Evolutionary conservation across 2,329 filamentous ascomycete species (phyloP).

Genomic region (Fusarium sacchari): DNA sequence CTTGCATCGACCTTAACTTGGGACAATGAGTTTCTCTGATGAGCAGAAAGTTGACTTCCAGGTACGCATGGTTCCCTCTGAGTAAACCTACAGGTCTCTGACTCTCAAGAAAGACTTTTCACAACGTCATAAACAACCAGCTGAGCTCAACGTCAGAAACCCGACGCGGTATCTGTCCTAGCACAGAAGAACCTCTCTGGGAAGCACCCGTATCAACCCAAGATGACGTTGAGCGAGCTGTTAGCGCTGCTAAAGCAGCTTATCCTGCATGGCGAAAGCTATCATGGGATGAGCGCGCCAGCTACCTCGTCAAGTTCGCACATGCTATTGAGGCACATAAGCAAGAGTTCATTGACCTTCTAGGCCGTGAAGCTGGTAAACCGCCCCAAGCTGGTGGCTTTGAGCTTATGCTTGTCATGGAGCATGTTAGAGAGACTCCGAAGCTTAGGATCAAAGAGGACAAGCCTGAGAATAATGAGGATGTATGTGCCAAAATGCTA

Average conservation of each 20-base stretch:
- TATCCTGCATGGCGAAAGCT: constrained; percentile 46
- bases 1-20: rapidly evolving
- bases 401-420: constrained; percentile 5
- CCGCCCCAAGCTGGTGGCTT: constrained; percentile 24
- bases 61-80: neutral
- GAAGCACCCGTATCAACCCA: constrained; percentile 43
- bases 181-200: constrained; percentile 47
- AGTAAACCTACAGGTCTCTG: rapidly evolving
- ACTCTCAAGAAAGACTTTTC: neutral
- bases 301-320: constrained; percentile 40
- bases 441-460: constrained; percentile 23
- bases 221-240: constrained; percentile 46
- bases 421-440: neutral
- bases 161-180: constrained; percentile 43
- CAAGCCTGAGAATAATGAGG: constrained; percentile 25
- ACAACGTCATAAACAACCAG: constrained; percentile 49
- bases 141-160: constrained; percentile 30
- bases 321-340: constrained; percentile 42
- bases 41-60: neutral
- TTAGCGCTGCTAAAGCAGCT: constrained; percentile 41
- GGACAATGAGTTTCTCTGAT: neutral
- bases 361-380: constrained; percentile 42
- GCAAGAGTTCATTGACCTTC: constrained; percentile 35
- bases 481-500: neutral
- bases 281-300: constrained; percentile 39